These are phyloP conservation scores for Tritrichomonas foetus DNA, from an alignment of 208 protist genomes.

Conservation along the genomic window DNA sequence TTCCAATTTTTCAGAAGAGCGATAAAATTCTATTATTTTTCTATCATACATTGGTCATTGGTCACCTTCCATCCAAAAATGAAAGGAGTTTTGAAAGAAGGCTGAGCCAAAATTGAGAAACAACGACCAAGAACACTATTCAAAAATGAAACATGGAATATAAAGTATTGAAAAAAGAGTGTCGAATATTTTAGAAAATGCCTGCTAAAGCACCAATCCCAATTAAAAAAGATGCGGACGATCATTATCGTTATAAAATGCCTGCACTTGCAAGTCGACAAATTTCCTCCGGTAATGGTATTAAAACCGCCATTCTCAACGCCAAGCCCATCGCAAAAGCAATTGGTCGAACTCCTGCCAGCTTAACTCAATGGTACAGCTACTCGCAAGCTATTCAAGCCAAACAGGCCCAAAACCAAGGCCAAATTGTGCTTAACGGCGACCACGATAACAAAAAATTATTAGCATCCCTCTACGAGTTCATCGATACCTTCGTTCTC, in stretches of 20 bases:
- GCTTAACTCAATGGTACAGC: conserved; percentile 1
- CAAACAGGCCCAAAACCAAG: background rate
- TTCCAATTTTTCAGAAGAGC: too few relatives aligned
- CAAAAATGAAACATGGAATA: too few relatives aligned
- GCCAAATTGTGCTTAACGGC: background rate
- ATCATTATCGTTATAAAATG: conserved; percentile 23
- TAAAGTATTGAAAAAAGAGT: too few relatives aligned
- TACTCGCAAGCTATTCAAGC: background rate
- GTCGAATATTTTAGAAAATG: too few relatives aligned
- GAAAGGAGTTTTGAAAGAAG: too few relatives aligned
- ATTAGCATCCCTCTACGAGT: background rate
- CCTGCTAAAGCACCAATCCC: too few relatives aligned
- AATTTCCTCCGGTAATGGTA: background rate
- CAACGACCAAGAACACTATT: too few relatives aligned
- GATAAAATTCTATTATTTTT: too few relatives aligned
- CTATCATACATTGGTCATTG: too few relatives aligned
- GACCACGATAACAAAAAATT: background rate
- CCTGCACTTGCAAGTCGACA: background rate
- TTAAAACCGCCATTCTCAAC: conserved; percentile 14
- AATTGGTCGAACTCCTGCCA: background rate
- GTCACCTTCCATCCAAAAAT: too few relatives aligned
- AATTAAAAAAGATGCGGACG: conserved; percentile 4
- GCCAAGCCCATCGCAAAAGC: background rate
- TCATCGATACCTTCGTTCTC: conserved; percentile 32
- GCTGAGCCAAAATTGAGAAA: too few relatives aligned